Percentiles rank a stretch among this genome's conserved stretches.
phyloP scores from a whole-genome alignment of 164 flowering plant species.

The Piper betle region DNA sequence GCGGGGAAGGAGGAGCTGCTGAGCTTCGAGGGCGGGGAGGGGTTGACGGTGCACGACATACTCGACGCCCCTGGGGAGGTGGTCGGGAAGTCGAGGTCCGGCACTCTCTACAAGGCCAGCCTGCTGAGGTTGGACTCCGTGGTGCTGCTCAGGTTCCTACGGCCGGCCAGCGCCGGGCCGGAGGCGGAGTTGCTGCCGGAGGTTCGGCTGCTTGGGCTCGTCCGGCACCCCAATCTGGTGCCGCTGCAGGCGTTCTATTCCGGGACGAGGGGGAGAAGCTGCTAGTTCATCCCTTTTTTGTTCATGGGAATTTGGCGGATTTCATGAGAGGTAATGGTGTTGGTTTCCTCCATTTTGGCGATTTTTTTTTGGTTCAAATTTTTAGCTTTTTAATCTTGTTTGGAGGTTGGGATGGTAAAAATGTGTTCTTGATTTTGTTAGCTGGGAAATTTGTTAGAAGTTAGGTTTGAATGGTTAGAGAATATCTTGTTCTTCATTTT shows the following conservation, averaged over 20 bases:
- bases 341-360: background rate
- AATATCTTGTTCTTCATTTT: too few species aligned
- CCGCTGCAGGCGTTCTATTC: conserved; percentile 70
- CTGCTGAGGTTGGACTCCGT: conserved; percentile 29
- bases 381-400: too few species aligned
- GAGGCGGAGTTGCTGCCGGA: conserved; percentile 27
- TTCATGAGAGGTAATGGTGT: conserved; percentile 51
- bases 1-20: conserved; percentile 37
- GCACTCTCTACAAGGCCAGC: conserved; percentile 75
- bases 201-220: conserved; percentile 42
- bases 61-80: conserved; percentile 95
- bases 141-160: conserved; percentile 60
- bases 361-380: background rate
- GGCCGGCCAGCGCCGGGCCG: conserved; percentile 52
- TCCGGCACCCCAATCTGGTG: conserved; percentile 77
- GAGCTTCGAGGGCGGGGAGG: conserved; percentile 53
- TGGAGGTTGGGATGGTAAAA: too few species aligned
- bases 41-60: conserved; percentile 51
- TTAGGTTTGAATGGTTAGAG: too few species aligned
- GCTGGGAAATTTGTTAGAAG: too few species aligned
- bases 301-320: conserved; percentile 49
- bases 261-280: conserved; percentile 84
- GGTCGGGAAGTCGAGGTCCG: conserved; percentile 78
- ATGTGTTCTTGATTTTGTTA: too few species aligned
- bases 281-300: conserved; percentile 68